Percentiles rank a stretch among this genome's conserved stretches.
Conservation (phyloP, 768 basidiomycete genomes). For the Russula sp. region DNA sequence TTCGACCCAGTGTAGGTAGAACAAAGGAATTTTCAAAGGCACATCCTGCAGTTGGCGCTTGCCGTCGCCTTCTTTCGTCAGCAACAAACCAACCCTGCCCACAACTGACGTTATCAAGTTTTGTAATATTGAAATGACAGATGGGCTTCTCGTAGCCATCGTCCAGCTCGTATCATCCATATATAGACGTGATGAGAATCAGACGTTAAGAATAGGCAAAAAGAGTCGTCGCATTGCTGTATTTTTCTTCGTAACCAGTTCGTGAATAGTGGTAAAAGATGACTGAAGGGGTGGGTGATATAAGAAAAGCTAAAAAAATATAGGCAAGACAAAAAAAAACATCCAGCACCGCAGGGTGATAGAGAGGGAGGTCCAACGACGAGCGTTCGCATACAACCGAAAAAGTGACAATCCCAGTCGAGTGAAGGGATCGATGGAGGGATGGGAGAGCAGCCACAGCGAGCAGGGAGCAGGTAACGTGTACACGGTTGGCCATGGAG, state of each 20-base stretch:
- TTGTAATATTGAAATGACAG: no score
- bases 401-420: background rate
- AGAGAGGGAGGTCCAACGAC: background rate
- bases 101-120: no score
- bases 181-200: background rate
- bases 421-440: background rate
- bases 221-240: conserved; percentile 14
- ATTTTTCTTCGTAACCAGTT: conserved; percentile 15
- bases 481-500: conserved; percentile 7
- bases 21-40: no score
- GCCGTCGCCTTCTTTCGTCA: no score
- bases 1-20: no score
- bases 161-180: background rate
- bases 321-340: background rate
- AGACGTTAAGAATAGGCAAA: background rate
- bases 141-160: background rate
- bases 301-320: background rate
- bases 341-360: background rate
- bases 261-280: conserved; percentile 8
- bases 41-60: no score
- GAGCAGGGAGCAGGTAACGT: background rate
- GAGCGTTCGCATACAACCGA: background rate
- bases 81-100: no score
- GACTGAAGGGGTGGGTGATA: background rate
- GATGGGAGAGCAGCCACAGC: background rate